A percentile compares a stretch with the other conserved stretches of the same genome.
Conservation (phyloP, 1,139 yeast genomes). For the Geotrichum australiense region DNA sequence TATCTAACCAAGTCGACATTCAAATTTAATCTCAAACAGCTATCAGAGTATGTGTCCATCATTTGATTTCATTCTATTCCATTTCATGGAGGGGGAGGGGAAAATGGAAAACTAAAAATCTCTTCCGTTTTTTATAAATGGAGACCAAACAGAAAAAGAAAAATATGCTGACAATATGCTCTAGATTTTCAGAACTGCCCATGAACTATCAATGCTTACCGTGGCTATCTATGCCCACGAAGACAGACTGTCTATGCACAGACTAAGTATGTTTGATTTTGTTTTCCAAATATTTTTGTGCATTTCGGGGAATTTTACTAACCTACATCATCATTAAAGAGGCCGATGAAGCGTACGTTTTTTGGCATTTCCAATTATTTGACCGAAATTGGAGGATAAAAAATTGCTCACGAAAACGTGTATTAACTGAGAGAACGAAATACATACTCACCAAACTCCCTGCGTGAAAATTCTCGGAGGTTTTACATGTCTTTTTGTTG, state of each 20-base stretch:
- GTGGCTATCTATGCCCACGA: conserved; percentile 97
- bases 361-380: background rate
- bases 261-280: conserved; percentile 41
- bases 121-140: too few relatives aligned
- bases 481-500: background rate
- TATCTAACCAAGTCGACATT: conserved; percentile 4
- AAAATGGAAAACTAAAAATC: too few relatives aligned
- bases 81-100: too few relatives aligned
- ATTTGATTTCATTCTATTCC: too few relatives aligned
- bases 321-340: conserved; percentile 25
- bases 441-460: too few relatives aligned
- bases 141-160: too few relatives aligned
- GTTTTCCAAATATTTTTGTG: background rate
- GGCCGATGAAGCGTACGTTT: conserved; percentile 36
- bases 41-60: conserved; percentile 14
- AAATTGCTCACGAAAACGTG: too few relatives aligned
- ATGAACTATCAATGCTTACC: conserved; percentile 94
- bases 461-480: too few relatives aligned
- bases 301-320: too few relatives aligned
- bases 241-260: conserved; percentile 90
- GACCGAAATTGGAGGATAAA: too few relatives aligned
- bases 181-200: conserved; percentile 85
- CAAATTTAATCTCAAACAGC: conserved; percentile 8
- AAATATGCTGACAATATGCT: background rate
- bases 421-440: too few relatives aligned